Conservation (phyloP, 768 basidiomycete genomes). For the Paxillus ammoniavirescens region DNA sequence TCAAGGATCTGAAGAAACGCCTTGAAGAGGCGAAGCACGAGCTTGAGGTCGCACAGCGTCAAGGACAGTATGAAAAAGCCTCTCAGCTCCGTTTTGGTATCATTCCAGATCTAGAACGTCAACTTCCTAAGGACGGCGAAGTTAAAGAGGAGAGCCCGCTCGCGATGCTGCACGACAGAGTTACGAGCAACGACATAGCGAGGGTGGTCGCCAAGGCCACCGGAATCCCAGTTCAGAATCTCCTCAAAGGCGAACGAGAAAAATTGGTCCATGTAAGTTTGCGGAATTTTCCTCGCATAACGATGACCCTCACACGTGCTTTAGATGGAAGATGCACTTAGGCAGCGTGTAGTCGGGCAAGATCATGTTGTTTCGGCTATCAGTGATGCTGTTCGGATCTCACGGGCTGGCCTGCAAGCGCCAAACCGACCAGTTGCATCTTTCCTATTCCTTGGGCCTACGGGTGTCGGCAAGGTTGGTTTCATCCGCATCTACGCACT, state of each 20-base stretch:
- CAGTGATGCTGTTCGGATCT: conserved; percentile 89
- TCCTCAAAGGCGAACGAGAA: conserved; percentile 87
- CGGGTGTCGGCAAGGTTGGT: conserved; percentile 78
- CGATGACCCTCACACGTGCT: conserved; percentile 1
- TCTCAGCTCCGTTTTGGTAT: conserved; percentile 80
- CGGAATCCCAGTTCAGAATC: conserved; percentile 86
- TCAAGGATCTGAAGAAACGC: conserved; percentile 69
- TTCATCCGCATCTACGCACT: background rate
- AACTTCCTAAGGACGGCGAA: conserved; percentile 58
- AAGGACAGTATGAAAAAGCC: conserved; percentile 83
- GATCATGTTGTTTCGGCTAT: conserved; percentile 84
- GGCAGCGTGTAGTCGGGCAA: conserved; percentile 82
- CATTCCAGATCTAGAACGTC: conserved; percentile 76
- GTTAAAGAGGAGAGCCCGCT: conserved; percentile 44
- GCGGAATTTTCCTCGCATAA: background rate
- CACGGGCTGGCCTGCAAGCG: conserved; percentile 86
- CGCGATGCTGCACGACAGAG: conserved; percentile 78
- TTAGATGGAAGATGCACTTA: conserved; percentile 85
- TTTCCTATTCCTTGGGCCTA: conserved; percentile 88
- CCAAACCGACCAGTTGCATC: conserved; percentile 89
- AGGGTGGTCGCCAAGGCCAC: conserved; percentile 89
- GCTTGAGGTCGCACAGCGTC: conserved; percentile 84
- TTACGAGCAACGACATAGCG: conserved; percentile 87
- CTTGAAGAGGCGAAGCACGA: conserved; percentile 84
- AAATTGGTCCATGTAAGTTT: conserved; percentile 78